Evolutionary conservation across 305 asterid species (phyloP).

Genomic region (Rubia peregrina): DNA sequence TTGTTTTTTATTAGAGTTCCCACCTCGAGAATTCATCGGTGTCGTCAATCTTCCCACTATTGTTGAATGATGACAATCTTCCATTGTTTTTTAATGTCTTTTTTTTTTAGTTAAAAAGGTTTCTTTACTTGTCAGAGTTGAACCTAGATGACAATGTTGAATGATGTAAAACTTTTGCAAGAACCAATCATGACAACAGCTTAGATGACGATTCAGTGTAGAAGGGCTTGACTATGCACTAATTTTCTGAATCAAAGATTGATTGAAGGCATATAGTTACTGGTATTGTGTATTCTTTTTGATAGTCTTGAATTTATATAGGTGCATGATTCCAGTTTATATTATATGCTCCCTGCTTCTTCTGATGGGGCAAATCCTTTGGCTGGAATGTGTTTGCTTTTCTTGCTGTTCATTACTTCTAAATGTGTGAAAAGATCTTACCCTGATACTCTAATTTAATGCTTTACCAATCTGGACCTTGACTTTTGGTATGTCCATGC

Average conservation of each 20-base stretch:
- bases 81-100: background rate
- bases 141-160: background rate
- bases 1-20: background rate
- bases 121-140: background rate
- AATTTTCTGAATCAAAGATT: background rate
- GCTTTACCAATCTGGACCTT: constrained; percentile 3
- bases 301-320: background rate
- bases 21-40: background rate
- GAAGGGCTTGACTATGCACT: background rate
- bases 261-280: background rate
- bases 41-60: background rate
- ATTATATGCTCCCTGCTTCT: too few relatives aligned
- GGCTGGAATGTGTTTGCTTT: background rate
- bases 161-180: background rate
- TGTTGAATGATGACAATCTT: too few relatives aligned
- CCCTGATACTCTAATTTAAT: background rate
- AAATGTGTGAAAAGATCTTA: background rate
- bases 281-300: background rate
- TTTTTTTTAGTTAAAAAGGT: background rate
- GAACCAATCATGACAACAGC: background rate
- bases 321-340: background rate
- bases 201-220: background rate
- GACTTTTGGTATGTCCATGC: background rate
- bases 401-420: background rate
- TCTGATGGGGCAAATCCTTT: background rate